Evolutionary conservation across 2,329 filamentous ascomycete species (phyloP), one percentile per base, ranked within the genome.

Genomic region (Zalaria sp.): DNA sequence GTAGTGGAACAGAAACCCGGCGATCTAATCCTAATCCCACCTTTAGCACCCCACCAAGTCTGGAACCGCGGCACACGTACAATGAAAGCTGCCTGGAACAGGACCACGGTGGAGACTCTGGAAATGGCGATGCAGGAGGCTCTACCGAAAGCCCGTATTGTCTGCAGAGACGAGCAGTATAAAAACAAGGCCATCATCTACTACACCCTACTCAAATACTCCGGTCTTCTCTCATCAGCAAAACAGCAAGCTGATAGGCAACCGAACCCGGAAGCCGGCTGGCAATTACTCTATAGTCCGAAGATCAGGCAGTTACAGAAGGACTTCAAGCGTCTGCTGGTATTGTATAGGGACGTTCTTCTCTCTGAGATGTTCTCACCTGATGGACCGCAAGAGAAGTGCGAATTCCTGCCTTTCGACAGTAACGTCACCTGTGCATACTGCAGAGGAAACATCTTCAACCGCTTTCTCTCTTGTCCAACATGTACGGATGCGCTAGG

Each of bases 61-160:
- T 98, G 91, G 91, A 98, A 98, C 56, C 77, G 89, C 38, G 91
- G 91, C 18, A 95, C 89, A 2, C 73, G 88, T 36, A 98, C 91
- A 0, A 86, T 96, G 75, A 98, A 98, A 58, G 87, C 93, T 5
- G 91, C 91, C 0, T 98, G 91, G 91, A 98, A 98, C 58, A 76
- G 91, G 26, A 95, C 86, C 0, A 95, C 88, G 0, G 82, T 83
- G 2, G 87, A 96, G 55, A 96, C 91, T 0, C 71, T 98, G 3
- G 82, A 89, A 49, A 68, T 93, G 58, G 91, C 89, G 1, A 61
- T 96, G 18, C 73, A 79, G 45, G 91, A 96, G 64, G 87, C 89
- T 1, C 69, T 98, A 3, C 87, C 88, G 0, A 86, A 87, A 51
- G 85, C 88, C 6, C 77, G 87, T 8, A 75, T 95, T 51, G 89